Base-by-base conservation (phyloP, 306 rosid genomes). In the Cucurbita pepo region DNA sequence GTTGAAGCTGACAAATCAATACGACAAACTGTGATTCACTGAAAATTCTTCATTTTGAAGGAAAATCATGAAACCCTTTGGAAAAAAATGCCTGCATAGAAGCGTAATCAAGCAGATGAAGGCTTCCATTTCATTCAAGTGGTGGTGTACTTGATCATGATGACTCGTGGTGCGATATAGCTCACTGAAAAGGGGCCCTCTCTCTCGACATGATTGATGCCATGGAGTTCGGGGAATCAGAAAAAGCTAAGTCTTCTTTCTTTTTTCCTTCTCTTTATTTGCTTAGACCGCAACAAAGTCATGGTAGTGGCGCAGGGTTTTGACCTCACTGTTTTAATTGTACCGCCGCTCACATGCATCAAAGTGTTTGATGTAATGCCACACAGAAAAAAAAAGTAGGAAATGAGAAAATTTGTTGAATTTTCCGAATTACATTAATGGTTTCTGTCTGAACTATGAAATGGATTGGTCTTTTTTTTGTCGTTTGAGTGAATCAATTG, bases 271-370 rank as follows among this genome's bases (percentile, higher is more conserved):
- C 72, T 66, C 71, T 64, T 40, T 58, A 58, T 22, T 72, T 72
- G 56, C 40, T 43, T 73, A 56, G 44, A 73, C 76, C 56, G 43
- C 37, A 73, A 15, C 37, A 73, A 15, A 73, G 25, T 56, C 52
- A 41, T 36, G 37, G 38, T 22, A 41, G 22, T 16, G 71, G 5
- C 14, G 73, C 18, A 47, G 56, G 65, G 77, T 80, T 78, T 69
- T 61, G 76, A 82, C 81, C 84, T 79, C 70, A 21, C 38, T 11
- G 34, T 41, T 63, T 63, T 38, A 14, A 62, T 40, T 79, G 82
- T 56, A 70, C 82, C 52, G 75, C 45, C 60, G 55, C 58, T 45
- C 72, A 67, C 73, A 67, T 43, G 54, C 71, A 47, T 22, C 73
- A 45, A 47, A 47, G 56, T 47, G 73, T 67, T 67, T 8, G 73